phyloP scores from a whole-genome alignment of 345 rosid species.

The Salix viminalis region DNA sequence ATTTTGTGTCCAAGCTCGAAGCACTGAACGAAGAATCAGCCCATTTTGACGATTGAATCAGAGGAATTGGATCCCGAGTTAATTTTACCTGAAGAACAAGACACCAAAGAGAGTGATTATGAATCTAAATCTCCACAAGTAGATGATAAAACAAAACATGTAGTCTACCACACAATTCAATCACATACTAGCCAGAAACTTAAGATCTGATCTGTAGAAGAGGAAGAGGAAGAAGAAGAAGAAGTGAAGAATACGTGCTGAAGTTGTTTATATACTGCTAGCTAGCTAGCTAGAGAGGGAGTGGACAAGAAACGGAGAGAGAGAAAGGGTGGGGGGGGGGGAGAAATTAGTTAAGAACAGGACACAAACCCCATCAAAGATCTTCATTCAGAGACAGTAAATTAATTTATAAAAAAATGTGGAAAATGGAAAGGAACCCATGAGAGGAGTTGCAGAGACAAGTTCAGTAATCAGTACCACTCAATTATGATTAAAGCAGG shows the following conservation, averaged over 20 bases:
- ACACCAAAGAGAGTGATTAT: not conserved
- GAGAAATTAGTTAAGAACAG: not conserved
- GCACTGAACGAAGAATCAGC: not conserved
- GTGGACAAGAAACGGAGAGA: not conserved
- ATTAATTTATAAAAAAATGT: not conserved
- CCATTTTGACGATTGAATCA: conserved; percentile 14
- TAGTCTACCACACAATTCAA: not conserved
- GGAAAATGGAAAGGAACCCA: conserved; percentile 6
- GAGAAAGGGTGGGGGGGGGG: not conserved
- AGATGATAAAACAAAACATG: not conserved
- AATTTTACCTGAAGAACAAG: not conserved
- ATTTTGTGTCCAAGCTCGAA: not conserved
- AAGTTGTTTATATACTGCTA: not conserved
- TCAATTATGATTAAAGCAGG: conserved; percentile 22
- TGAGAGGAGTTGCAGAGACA: conserved; percentile 32
- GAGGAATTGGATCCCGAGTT: not conserved
- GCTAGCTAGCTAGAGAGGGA: not conserved
- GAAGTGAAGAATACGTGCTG: not conserved
- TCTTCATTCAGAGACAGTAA: conserved; percentile 5
- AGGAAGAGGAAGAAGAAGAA: not conserved
- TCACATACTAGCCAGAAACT: not conserved
- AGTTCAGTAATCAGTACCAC: conserved; percentile 19
- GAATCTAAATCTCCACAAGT: not conserved
- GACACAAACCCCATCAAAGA: conserved; percentile 4
- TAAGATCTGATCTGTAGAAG: not conserved